Conservation (phyloP, 75 land plant genomes). For the Sequoia sempervirens region DNA sequence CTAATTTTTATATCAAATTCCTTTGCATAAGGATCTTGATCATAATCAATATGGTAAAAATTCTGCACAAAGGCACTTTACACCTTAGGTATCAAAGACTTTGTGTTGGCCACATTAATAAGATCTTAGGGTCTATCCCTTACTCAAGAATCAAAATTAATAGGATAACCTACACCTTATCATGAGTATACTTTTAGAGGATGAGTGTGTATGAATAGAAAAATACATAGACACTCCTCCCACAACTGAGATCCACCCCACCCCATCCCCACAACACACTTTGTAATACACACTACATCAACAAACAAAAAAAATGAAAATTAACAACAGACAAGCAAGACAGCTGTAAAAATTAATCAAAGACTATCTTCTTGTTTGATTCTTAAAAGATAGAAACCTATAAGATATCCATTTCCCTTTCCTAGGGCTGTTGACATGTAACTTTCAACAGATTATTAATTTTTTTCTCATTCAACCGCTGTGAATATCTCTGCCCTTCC, state of each 20-base stretch:
- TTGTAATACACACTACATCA: not conserved
- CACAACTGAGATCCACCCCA: no score
- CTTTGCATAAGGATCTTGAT: not conserved
- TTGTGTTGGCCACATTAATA: not conserved
- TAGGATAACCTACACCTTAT: not conserved
- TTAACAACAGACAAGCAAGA: not conserved
- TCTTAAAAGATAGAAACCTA: slow-evolving; percentile 32
- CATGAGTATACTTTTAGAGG: not conserved
- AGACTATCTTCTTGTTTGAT: not conserved
- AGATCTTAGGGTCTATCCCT: not conserved
- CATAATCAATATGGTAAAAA: slow-evolving; percentile 65
- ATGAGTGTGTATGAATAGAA: not conserved
- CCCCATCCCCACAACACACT: not conserved
- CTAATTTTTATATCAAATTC: slow-evolving; percentile 25
- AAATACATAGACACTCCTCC: no score
- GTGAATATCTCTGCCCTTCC: slow-evolving; percentile 74
- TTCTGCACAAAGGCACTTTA: slow-evolving; percentile 34
- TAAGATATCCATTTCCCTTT: slow-evolving; percentile 58
- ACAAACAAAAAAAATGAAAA: no score
- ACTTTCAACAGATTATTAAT: slow-evolving; percentile 60
- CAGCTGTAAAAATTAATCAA: not conserved
- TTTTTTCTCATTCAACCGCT: slow-evolving; percentile 61
- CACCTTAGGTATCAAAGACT: not conserved
- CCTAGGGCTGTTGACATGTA: slow-evolving; percentile 68
- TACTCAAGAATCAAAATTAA: not conserved